Base-by-base conservation (phyloP, 495 filamentous ascomycete genomes). In the Echria macrotheca region DNA sequence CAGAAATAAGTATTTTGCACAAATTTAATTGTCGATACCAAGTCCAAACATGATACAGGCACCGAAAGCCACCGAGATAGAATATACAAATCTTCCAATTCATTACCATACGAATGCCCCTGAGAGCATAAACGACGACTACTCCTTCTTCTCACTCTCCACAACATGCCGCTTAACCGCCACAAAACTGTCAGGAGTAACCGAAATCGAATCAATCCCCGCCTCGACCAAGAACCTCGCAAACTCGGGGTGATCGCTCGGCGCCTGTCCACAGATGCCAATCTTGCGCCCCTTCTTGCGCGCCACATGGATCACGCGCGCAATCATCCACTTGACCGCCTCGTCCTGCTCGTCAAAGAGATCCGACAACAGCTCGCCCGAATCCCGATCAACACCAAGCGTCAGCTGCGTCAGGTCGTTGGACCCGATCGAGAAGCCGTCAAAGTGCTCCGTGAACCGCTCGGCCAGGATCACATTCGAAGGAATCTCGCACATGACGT, bases 401-500 rank as follows among this genome's bases (percentile, higher is more conserved):
- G 57, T 66, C 50, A 69, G 43, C 57, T 68, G 64, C 6, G 66
- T 69, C 47, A 69, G 51, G 44, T 68, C 66, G 26, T 69, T 69
- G 28, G 64, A 67, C 11, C 66, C 66, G 37, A 69, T 69, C 14
- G 66, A 69, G 32, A 69, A 68, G 1, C 66, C 64, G 45, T 69
- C 66, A 49, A 69, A 69, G 32, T 61, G 43, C 12, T 55, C 45
- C 6, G 58, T 24, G 38, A 69, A 69, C 17, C 55, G 21, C 9
- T 28, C 55, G 0, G 66, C 64, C 36, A 67, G 50, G 32, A 69
- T 66, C 2, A 68, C 64, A 42, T 69, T 69, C 6, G 64, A 63
- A 2, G 64, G 65, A 12, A 69, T 69, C 53, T 69, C 66, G 44
- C 64, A 68, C 66, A 69, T 69, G 42, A 68, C 56, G 32, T 68